Conservation (phyloP, 352 stramenopile genomes). For the Discostella stelligera region DNA sequence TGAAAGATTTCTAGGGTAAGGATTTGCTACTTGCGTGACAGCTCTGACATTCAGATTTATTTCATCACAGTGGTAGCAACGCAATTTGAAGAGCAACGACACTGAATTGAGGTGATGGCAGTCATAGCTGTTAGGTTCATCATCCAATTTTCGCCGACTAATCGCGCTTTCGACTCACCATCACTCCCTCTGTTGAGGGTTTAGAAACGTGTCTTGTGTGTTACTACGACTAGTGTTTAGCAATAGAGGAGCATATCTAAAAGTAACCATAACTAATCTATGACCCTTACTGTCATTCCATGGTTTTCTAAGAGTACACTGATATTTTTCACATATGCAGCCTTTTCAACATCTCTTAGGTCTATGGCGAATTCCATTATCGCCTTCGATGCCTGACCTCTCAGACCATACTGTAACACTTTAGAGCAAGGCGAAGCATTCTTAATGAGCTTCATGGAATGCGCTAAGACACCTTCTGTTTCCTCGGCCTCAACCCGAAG, state of each 20-base stretch:
- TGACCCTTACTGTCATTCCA: slow-evolving; percentile 43
- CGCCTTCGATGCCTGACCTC: slow-evolving; percentile 58
- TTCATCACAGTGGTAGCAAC: not conserved
- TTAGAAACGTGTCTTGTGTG: too few relatives aligned
- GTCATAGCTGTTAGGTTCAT: not conserved
- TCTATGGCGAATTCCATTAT: slow-evolving; percentile 81
- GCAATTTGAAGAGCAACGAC: too few relatives aligned
- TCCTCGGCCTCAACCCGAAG: slow-evolving; percentile 72
- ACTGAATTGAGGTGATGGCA: not conserved
- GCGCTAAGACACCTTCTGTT: slow-evolving; percentile 59
- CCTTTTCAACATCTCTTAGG: slow-evolving; percentile 30
- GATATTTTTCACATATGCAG: slow-evolving; percentile 39
- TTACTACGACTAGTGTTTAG: not conserved
- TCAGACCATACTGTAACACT: slow-evolving; percentile 79
- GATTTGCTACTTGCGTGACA: not conserved
- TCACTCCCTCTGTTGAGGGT: too few relatives aligned
- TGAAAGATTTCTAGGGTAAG: slow-evolving; percentile 43
- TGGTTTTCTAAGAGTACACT: slow-evolving; percentile 21
- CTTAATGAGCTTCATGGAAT: slow-evolving; percentile 69
- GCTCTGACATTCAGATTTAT: not conserved
- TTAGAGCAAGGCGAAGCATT: slow-evolving; percentile 53
- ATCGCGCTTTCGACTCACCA: too few relatives aligned
- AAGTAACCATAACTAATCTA: slow-evolving; percentile 25
- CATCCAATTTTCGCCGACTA: not conserved
- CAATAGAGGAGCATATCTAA: too few relatives aligned